phyloP scores from a whole-genome alignment of 1,284 basidiomycete genomes.

The Ceratobasidium sp. region DNA sequence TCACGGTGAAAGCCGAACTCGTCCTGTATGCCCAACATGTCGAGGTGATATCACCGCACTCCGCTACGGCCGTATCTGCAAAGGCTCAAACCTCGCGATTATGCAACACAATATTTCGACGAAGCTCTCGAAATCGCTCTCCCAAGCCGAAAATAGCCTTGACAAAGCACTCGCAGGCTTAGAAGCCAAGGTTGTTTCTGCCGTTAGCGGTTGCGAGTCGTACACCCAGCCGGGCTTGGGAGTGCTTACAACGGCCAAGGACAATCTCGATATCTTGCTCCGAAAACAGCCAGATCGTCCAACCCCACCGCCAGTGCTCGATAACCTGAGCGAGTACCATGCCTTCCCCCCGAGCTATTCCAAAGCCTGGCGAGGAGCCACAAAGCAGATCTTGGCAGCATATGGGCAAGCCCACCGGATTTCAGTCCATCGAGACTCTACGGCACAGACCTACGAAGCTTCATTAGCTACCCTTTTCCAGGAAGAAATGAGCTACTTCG shows the following conservation, averaged over 20 bases:
- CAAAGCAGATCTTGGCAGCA: constrained; percentile 55
- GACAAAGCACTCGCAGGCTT: neutral
- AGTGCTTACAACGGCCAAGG: neutral
- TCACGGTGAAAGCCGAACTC: constrained; percentile 48
- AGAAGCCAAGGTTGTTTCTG: neutral
- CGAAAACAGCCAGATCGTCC: neutral
- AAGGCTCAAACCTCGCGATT: constrained; percentile 72
- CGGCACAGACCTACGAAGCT: constrained; percentile 69
- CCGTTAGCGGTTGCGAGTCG: neutral
- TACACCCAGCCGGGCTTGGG: neutral
- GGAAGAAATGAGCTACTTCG: constrained; percentile 52
- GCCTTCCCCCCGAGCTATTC: neutral
- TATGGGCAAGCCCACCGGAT: constrained; percentile 60
- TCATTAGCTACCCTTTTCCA: constrained; percentile 65
- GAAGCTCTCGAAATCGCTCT: constrained; percentile 11
- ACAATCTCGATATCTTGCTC: constrained; percentile 12
- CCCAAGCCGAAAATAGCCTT: neutral
- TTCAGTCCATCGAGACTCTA: constrained; percentile 57
- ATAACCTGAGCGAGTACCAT: constrained; percentile 1
- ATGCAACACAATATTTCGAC: constrained; percentile 71
- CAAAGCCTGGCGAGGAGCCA: constrained; percentile 58
- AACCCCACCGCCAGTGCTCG: neutral
- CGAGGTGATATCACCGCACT: constrained; percentile 64
- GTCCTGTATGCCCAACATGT: constrained; percentile 66
- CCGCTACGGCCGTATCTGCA: constrained; percentile 71